These are phyloP conservation scores for Fusarium paranaense DNA, from an alignment of 2,329 filamentous ascomycete genomes.

Conservation along the genomic window DNA sequence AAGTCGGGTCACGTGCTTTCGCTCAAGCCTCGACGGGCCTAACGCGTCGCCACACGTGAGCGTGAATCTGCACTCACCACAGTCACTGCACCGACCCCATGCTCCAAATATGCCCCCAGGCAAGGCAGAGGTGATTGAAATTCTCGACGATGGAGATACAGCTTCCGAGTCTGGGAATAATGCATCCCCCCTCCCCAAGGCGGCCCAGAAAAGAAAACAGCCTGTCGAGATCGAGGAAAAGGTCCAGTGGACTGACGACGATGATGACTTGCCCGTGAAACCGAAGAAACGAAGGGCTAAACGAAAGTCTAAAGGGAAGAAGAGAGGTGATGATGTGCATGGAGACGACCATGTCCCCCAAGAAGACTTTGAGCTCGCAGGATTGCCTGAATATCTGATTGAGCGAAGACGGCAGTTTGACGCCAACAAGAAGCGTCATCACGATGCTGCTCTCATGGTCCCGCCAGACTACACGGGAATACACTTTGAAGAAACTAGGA, in stretches of 20 bases:
- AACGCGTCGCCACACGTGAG: conserved; percentile 33
- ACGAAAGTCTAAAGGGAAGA: conserved; percentile 46
- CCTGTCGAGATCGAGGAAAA: conserved; percentile 55
- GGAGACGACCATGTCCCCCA: conserved; percentile 52
- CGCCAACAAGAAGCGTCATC: conserved; percentile 65
- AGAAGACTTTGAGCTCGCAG: conserved; percentile 55
- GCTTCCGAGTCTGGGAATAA: conserved; percentile 36
- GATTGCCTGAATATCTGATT: conserved; percentile 74
- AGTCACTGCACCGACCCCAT: background rate
- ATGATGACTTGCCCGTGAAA: conserved; percentile 68
- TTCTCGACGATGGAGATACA: conserved; percentile 41
- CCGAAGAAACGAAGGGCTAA: conserved; percentile 55
- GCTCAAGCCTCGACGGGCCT: conserved; percentile 1
- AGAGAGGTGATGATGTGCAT: conserved; percentile 39
- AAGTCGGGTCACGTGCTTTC: conserved; percentile 41
- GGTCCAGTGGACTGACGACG: conserved; percentile 69
- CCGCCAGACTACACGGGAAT: conserved; percentile 83
- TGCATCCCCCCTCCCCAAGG: conserved; percentile 8
- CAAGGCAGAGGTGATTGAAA: conserved; percentile 40
- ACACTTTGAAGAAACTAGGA: conserved; percentile 68
- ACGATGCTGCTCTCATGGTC: conserved; percentile 76
- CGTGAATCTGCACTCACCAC: background rate
- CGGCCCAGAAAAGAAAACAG: conserved; percentile 52
- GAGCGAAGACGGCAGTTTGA: conserved; percentile 78
- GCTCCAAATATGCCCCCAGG: conserved; percentile 25